These are phyloP conservation scores for Ceratocystis alfenasii DNA, from an alignment of 2,329 filamentous ascomycete genomes.

Conservation along the genomic window DNA sequence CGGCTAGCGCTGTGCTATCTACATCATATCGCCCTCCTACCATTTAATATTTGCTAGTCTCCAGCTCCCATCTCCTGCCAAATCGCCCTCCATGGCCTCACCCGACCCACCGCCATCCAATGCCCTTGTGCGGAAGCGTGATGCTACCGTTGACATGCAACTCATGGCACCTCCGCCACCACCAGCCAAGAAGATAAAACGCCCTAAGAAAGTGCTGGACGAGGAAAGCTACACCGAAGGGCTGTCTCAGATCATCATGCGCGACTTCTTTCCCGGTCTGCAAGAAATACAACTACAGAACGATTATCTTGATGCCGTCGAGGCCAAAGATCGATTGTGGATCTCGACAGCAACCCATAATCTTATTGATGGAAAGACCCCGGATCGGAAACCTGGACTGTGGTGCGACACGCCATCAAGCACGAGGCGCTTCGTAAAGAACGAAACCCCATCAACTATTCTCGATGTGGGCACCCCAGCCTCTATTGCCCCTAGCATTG, in stretches of 20 bases:
- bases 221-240: slow-evolving; percentile 89
- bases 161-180: slow-evolving; percentile 78
- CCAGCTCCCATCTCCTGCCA: not conserved
- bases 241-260: slow-evolving; percentile 84
- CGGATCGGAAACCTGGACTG: not conserved
- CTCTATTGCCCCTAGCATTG: slow-evolving; percentile 10
- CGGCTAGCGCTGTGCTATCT: not conserved
- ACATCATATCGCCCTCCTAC: not conserved
- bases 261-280: slow-evolving; percentile 92
- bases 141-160: slow-evolving; percentile 46
- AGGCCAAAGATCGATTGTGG: slow-evolving; percentile 75
- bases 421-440: slow-evolving; percentile 43
- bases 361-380: slow-evolving; percentile 66
- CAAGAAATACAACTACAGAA: slow-evolving; percentile 75
- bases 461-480: slow-evolving; percentile 13
- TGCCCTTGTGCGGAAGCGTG: slow-evolving; percentile 55
- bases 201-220: slow-evolving; percentile 75
- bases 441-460: slow-evolving; percentile 45
- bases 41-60: not conserved
- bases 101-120: slow-evolving; percentile 31
- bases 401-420: not conserved
- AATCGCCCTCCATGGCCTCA: not conserved
- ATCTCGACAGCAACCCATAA: slow-evolving; percentile 67
- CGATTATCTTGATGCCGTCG: slow-evolving; percentile 83
- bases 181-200: slow-evolving; percentile 75